A percentile compares a stretch with the other conserved stretches of the same genome.
These are phyloP conservation scores for Zizania palustris DNA, from an alignment of 202 grass and related monocot species.

Conservation along the genomic window DNA sequence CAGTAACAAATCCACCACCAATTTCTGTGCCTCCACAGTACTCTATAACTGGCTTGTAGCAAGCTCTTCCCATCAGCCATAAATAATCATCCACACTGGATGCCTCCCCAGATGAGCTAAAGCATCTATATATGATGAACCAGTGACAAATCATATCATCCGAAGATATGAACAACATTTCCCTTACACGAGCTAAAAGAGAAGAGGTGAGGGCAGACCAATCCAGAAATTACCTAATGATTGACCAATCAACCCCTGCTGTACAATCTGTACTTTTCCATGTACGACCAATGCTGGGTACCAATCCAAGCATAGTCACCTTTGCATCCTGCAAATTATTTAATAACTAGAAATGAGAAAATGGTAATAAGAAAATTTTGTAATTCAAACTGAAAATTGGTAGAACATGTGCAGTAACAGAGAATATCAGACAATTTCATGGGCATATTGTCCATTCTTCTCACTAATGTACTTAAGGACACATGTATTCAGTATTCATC, in stretches of 20 bases:
- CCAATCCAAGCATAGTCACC: conserved; percentile 96
- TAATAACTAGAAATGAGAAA: conserved; percentile 14
- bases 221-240: conserved; percentile 62
- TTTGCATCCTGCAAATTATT: conserved; percentile 73
- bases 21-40: conserved; percentile 97
- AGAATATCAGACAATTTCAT: conserved; percentile 4
- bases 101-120: conserved; percentile 94
- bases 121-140: conserved; percentile 67
- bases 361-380: conserved; percentile 8
- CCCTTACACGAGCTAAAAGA: conserved; percentile 1
- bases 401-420: conserved; percentile 1
- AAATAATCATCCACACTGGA: conserved; percentile 98
- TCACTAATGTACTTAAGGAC: neutral
- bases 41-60: conserved; percentile 94
- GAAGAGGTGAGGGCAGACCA: conserved; percentile 3
- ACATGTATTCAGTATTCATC: neutral
- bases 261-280: conserved; percentile 93
- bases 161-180: conserved; percentile 29
- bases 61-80: conserved; percentile 97
- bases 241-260: conserved; percentile 81
- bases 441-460: neutral
- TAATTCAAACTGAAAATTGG: conserved; percentile 13
- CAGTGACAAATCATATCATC: conserved; percentile 35
- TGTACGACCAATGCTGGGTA: conserved; percentile 88
- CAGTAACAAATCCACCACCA: conserved; percentile 84